Conservation (phyloP, 148 eudicot species). For the Linanthus parryae region DNA sequence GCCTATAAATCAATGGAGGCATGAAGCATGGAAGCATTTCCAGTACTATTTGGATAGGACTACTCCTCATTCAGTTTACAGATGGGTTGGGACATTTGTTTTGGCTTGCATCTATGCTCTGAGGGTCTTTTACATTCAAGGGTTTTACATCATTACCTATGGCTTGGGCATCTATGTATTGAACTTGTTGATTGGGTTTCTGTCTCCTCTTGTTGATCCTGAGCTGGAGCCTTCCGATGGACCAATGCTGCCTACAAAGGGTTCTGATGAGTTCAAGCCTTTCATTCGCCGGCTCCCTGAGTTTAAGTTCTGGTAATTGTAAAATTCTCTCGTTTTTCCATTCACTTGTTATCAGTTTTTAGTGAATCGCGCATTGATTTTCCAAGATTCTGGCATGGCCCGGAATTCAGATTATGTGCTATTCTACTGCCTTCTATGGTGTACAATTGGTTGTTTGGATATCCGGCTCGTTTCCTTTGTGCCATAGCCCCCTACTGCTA, state of each 20-base stretch:
- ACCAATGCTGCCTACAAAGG: conserved; percentile 68
- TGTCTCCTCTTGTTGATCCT: conserved; percentile 85
- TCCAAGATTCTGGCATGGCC: no score
- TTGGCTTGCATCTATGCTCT: conserved; percentile 43
- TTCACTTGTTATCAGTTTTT: no score
- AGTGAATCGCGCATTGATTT: no score
- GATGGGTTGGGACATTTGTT: conserved; percentile 62
- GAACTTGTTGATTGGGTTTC: conserved; percentile 73
- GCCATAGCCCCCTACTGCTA: no score
- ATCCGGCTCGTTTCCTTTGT: no score
- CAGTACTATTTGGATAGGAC: conserved; percentile 68
- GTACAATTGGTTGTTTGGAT: no score
- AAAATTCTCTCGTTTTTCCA: no score
- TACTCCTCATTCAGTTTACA: conserved; percentile 65
- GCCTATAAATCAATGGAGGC: conserved; percentile 38
- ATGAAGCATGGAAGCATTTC: conserved; percentile 41
- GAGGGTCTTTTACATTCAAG: conserved; percentile 61
- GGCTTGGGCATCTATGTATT: conserved; percentile 74
- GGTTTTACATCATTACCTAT: conserved; percentile 64
- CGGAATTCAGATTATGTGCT: no score
- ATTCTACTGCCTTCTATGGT: no score
- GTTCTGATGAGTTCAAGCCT: conserved; percentile 88
- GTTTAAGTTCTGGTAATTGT: conserved; percentile 87
- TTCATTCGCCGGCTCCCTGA: conserved; percentile 86
- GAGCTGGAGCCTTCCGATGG: conserved; percentile 67